Percentiles rank a stretch among this genome's conserved stretches.
Conservation (phyloP, 2,329 filamentous ascomycete species). For the Clonostachys rhizophaga region DNA sequence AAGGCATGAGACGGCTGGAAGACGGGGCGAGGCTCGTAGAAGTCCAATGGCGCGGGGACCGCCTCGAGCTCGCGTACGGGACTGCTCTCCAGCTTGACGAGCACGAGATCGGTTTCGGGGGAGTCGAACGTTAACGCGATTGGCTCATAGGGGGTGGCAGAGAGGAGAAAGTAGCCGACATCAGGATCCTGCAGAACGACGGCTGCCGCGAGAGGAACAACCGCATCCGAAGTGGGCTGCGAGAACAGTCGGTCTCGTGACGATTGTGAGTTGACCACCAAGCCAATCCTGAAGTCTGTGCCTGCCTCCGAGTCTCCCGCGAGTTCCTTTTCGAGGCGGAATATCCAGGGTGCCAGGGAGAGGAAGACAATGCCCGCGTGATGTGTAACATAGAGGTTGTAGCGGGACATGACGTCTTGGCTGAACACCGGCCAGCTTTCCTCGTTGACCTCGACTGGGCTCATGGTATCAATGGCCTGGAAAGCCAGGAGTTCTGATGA, state of each 20-base stretch:
- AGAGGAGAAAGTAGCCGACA: slow-evolving; percentile 59
- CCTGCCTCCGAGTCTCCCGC: slow-evolving; percentile 50
- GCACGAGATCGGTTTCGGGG: slow-evolving; percentile 39
- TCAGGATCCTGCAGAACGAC: slow-evolving; percentile 55
- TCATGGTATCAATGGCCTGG: slow-evolving; percentile 58
- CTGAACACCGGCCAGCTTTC: slow-evolving; percentile 62
- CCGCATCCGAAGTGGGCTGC: slow-evolving; percentile 39
- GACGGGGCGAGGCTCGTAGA: slow-evolving; percentile 60
- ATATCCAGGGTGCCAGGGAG: slow-evolving; percentile 59
- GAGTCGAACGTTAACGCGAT: slow-evolving; percentile 55
- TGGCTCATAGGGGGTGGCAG: slow-evolving; percentile 52
- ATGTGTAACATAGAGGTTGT: slow-evolving; percentile 59
- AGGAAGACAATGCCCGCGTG: slow-evolving; percentile 55
- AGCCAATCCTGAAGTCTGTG: slow-evolving; percentile 56
- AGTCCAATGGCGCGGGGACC: slow-evolving; percentile 30
- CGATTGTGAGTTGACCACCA: slow-evolving; percentile 54
- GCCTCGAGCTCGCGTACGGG: neutral
- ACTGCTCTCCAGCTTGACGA: slow-evolving; percentile 32
- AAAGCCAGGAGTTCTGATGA: slow-evolving; percentile 51
- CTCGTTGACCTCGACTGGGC: slow-evolving; percentile 45
- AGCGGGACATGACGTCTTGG: slow-evolving; percentile 54
- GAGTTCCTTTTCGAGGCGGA: slow-evolving; percentile 58
- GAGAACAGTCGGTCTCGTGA: slow-evolving; percentile 55
- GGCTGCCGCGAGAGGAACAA: slow-evolving; percentile 46
- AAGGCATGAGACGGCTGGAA: slow-evolving; percentile 62